Conservation (phyloP, 2,329 filamentous ascomycete species). For the Thelonectria rubi region DNA sequence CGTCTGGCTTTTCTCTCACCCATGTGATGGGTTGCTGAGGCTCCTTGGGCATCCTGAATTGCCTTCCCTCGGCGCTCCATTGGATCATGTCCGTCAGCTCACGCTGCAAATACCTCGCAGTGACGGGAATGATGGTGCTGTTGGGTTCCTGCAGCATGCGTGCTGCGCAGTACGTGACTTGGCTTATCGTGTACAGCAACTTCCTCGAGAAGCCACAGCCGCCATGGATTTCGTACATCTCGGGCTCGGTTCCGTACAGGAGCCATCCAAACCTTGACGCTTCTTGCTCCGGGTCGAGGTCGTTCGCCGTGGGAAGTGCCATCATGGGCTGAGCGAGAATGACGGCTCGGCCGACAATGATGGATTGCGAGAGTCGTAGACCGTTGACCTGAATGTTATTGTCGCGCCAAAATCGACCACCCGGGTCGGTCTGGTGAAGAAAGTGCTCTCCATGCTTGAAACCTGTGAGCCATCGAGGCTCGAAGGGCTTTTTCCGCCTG, state of each 20-base stretch:
- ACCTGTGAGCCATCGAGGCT: slow-evolving; percentile 51
- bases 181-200: slow-evolving; percentile 49
- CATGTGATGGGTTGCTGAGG: slow-evolving; percentile 40
- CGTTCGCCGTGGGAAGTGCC: slow-evolving; percentile 40
- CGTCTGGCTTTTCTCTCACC: slow-evolving; percentile 40
- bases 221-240: slow-evolving; percentile 52
- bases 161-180: slow-evolving; percentile 50
- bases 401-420: slow-evolving; percentile 48
- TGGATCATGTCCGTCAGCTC: slow-evolving; percentile 47
- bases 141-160: slow-evolving; percentile 47
- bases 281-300: slow-evolving; percentile 44
- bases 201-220: slow-evolving; percentile 54
- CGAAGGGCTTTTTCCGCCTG: slow-evolving; percentile 44
- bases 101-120: slow-evolving; percentile 39
- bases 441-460: slow-evolving; percentile 49
- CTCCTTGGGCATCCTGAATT: slow-evolving; percentile 30
- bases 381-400: slow-evolving; percentile 47
- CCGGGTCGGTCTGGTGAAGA: slow-evolving; percentile 48
- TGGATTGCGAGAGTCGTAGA: slow-evolving; percentile 50
- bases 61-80: slow-evolving; percentile 46
- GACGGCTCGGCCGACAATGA: slow-evolving; percentile 51
- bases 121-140: slow-evolving; percentile 45
- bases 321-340: slow-evolving; percentile 54
- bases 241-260: slow-evolving; percentile 47
- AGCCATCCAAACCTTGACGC: slow-evolving; percentile 51